Percentiles rank a stretch among this genome's conserved stretches.
These are phyloP conservation scores for Blakeslea trispora DNA, from an alignment of 371 early-diverging fungal species.

Conservation along the genomic window DNA sequence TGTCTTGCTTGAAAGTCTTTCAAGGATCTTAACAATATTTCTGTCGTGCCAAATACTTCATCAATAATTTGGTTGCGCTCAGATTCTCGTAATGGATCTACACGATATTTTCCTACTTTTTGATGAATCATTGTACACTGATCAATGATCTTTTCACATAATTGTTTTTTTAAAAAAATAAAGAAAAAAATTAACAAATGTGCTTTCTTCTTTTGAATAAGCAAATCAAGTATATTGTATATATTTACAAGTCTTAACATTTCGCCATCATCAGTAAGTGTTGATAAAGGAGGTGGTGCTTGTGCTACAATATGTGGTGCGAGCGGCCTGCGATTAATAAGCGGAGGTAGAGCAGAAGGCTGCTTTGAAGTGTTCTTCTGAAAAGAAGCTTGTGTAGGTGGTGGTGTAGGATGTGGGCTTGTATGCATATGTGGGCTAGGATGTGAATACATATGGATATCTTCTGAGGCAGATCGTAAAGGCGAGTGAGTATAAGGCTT, in stretches of 20 bases:
- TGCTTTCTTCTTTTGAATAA: too few species aligned
- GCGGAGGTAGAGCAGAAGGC: not conserved
- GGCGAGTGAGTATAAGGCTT: conserved; percentile 1
- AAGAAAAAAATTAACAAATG: too few species aligned
- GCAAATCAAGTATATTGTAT: too few species aligned
- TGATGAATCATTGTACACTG: conserved; percentile 21
- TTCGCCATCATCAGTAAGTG: not conserved
- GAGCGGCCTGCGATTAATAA: not conserved
- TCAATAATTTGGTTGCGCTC: conserved; percentile 25
- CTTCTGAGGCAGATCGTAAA: not conserved
- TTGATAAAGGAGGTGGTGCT: not conserved
- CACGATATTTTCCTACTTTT: conserved; percentile 22
- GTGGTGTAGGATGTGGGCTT: not conserved
- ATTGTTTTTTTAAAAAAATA: too few species aligned
- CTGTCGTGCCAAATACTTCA: conserved; percentile 19
- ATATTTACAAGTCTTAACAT: not conserved
- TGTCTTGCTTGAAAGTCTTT: not conserved
- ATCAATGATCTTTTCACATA: conserved; percentile 14
- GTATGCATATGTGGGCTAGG: too few species aligned
- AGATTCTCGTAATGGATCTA: conserved; percentile 23
- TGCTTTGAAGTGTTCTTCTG: not conserved
- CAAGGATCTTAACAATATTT: conserved; percentile 12
- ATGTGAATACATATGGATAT: not conserved
- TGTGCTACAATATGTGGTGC: conserved; percentile 1
- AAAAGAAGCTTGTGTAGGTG: not conserved